Evolutionary conservation across 257 asterid genomes (phyloP).

Genomic region (Cynanchum wilfordii): DNA sequence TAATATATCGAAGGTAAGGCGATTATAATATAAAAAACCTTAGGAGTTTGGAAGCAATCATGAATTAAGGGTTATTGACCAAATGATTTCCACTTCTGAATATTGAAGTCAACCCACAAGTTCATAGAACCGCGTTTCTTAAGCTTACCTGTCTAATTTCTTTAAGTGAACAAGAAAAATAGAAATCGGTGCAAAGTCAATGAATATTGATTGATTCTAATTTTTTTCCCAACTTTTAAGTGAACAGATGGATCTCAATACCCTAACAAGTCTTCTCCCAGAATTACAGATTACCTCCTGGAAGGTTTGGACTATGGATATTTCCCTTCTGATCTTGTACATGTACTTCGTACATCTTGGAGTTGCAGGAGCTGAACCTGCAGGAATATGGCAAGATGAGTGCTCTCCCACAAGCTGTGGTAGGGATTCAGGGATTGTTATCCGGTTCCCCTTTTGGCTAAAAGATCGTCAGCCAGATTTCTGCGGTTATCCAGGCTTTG

Average conservation of each 20-base stretch:
- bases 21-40: background rate
- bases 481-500: conserved; percentile 61
- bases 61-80: background rate
- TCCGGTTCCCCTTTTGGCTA: conserved; percentile 63
- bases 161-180: background rate
- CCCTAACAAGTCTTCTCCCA: background rate
- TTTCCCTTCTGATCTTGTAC: background rate
- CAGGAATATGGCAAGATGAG: conserved; percentile 34
- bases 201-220: background rate
- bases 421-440: conserved; percentile 35
- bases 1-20: background rate
- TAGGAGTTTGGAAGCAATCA: background rate
- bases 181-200: background rate
- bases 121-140: background rate
- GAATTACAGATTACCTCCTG: background rate
- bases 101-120: background rate
- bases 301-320: background rate
- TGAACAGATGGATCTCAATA: background rate
- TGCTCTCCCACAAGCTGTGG: conserved; percentile 56
- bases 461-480: conserved; percentile 40
- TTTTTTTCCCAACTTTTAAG: background rate
- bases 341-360: background rate
- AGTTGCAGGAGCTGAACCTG: conserved; percentile 14
- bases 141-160: background rate
- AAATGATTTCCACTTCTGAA: background rate